Base-by-base conservation (phyloP, 306 rosid genomes). In the Inga laurina region DNA sequence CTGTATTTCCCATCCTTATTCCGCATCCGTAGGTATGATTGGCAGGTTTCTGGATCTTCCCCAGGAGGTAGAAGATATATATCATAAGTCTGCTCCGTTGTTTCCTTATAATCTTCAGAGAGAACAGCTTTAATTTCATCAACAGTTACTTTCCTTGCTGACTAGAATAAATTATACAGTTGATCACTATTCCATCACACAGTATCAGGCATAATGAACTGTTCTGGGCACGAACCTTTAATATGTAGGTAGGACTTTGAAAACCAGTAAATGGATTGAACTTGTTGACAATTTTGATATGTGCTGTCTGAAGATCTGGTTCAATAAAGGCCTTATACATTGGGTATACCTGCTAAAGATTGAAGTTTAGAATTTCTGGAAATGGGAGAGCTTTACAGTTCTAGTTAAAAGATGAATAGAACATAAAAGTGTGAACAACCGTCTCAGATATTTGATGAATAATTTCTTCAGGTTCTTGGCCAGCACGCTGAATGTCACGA, bases 371-470 rank as follows among this genome's bases (percentile, higher is more conserved):
- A 76, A 87, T 77, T 85, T 81, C 61, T 24, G 57, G 48, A 81
- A 68, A 72, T 57, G 21, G 34, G 80, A 67, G 66, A 64, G 83
- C 66, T 72, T 72, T 44, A 80, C 7, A 56, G 52, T 75, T 79
- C 61, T 37, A 66, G 49, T 48, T 72, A 57, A 84, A 83, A 39
- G 41, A 49, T 76, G 65, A 72, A 80, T 27, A 71, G 57, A 82
- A 82, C 70, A 46, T 81, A 37, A 61, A 82, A 76, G 79, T 78
- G 77, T 61, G 24, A 84, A 97, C 99, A 84, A 97, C 99, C 84
- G 98, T 97, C 88, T 94, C 99, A 64, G 99, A 97, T 90, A 97
- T 97, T 91, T 97, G 99, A 87, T 94, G 94, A 84, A 97, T 97
- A 68, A 97, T 97, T 90, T 97, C 99, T 94, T 97, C 97, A 43